A percentile compares a stretch with the other conserved stretches of the same genome.
Conservation (phyloP, 352 stramenopile genomes). For the Pythium sukuiense region DNA sequence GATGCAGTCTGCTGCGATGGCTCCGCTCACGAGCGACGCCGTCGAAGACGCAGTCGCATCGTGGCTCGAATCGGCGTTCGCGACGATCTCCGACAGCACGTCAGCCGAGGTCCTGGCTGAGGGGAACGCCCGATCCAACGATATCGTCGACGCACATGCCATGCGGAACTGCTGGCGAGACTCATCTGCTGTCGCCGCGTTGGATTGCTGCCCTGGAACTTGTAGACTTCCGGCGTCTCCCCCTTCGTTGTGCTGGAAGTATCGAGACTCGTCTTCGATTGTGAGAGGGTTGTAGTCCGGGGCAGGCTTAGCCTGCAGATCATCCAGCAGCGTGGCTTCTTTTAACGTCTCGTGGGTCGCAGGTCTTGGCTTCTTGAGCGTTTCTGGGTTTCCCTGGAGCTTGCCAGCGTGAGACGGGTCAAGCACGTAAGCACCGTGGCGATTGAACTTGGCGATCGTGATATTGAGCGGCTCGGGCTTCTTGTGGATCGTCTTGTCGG, state of each 20-base stretch:
- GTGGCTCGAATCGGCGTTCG: conserved; percentile 59
- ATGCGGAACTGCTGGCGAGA: conserved; percentile 47
- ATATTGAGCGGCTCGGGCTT: conserved; percentile 46
- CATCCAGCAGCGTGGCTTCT: conserved; percentile 69
- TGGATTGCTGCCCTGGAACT: conserved; percentile 7
- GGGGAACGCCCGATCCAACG: conserved; percentile 62
- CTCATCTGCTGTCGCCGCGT: conserved; percentile 23
- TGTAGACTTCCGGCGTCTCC: conserved; percentile 17
- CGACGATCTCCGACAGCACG: conserved; percentile 62
- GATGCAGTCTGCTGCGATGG: conserved; percentile 70
- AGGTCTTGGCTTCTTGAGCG: conserved; percentile 38
- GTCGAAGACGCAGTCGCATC: conserved; percentile 56
- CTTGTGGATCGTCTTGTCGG: conserved; percentile 28
- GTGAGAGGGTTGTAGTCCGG: conserved; percentile 76
- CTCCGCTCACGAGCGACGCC: conserved; percentile 45
- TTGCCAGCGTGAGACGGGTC: conserved; percentile 72
- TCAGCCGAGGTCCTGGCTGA: conserved; percentile 48
- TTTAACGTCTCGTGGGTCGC: conserved; percentile 54
- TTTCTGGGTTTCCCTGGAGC: conserved; percentile 26
- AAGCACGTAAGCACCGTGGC: conserved; percentile 80
- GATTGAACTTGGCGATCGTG: conserved; percentile 88
- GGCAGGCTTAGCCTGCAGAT: conserved; percentile 50
- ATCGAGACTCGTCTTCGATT: conserved; percentile 79
- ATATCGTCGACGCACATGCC: conserved; percentile 38
- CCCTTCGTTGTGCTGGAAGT: conserved; percentile 69